These are phyloP conservation scores for Pythium plurisporium DNA, from an alignment of 352 stramenopile genomes.

Conservation along the genomic window DNA sequence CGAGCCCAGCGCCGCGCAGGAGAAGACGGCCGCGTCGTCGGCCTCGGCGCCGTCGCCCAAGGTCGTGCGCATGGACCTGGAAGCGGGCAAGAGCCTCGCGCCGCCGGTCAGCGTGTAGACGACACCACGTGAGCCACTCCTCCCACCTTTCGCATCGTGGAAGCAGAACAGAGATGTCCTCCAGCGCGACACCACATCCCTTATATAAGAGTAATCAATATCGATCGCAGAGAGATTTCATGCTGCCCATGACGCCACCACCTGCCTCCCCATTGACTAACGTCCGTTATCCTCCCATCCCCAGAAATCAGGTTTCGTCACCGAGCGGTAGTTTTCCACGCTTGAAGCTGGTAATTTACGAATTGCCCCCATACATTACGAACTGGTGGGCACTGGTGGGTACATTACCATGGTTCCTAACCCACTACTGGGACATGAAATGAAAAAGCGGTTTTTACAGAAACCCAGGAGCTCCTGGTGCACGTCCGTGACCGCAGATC, in stretches of 20 bases:
- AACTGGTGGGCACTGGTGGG: no score
- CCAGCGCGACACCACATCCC: no score
- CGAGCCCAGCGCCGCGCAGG: constrained; percentile 36
- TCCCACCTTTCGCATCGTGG: no score
- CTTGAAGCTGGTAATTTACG: not conserved
- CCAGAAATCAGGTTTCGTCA: not conserved
- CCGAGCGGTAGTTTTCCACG: not conserved
- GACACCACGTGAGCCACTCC: not conserved
- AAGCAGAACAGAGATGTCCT: no score
- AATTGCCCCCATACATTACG: no score
- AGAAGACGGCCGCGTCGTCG: constrained; percentile 44
- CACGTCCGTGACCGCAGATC: not conserved
- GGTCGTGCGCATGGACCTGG: constrained; percentile 59
- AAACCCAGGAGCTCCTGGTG: not conserved
- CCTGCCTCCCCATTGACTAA: no score
- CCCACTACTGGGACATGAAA: not conserved
- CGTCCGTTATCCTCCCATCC: not conserved
- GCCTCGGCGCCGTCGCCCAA: constrained; percentile 46
- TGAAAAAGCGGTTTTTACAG: constrained; percentile 2
- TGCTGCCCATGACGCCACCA: no score
- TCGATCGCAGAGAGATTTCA: not conserved
- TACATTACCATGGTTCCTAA: no score
- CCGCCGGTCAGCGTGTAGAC: constrained; percentile 65
- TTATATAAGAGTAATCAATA: constrained; percentile 24
- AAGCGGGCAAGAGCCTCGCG: constrained; percentile 50